Evolutionary conservation across 2,329 filamentous ascomycete species (phyloP).

Genomic region (Aspergillus tanneri): DNA sequence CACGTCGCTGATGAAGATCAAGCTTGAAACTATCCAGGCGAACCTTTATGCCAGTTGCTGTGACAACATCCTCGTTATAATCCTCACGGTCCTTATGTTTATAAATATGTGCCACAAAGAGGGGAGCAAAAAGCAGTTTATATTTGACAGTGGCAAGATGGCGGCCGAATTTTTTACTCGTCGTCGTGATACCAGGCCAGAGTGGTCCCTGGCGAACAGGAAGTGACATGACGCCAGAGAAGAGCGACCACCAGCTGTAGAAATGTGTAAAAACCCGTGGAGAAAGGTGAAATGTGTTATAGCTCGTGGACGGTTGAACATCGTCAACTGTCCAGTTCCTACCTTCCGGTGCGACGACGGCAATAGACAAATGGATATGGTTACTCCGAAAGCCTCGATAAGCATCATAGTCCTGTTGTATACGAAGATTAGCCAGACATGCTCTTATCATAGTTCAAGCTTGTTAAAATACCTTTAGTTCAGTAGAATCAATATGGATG

Average conservation of each 20-base stretch:
- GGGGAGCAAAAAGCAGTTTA: constrained; percentile 82
- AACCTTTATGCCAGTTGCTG: constrained; percentile 94
- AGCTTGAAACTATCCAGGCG: constrained; percentile 96
- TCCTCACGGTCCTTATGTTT: constrained; percentile 97
- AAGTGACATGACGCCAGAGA: constrained; percentile 89
- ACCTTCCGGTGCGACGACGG: constrained; percentile 80
- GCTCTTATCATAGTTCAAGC: background rate
- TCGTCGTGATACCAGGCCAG: constrained; percentile 91
- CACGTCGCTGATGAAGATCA: constrained; percentile 88
- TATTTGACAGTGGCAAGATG: constrained; percentile 99
- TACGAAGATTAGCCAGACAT: background rate
- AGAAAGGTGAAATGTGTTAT: constrained; percentile 93
- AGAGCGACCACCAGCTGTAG: constrained; percentile 96
- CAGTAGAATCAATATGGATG: constrained; percentile 61
- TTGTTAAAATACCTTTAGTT: constrained; percentile 47
- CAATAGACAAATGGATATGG: constrained; percentile 93
- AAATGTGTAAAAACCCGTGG: constrained; percentile 98
- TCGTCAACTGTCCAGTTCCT: constrained; percentile 81
- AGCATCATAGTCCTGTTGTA: constrained; percentile 72
- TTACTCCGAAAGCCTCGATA: constrained; percentile 94
- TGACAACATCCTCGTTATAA: constrained; percentile 72
- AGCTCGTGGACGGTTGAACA: constrained; percentile 76
- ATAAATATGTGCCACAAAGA: constrained; percentile 96
- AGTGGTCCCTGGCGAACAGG: constrained; percentile 88
- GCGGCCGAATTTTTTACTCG: constrained; percentile 96